phyloP scores from a whole-genome alignment of 1,139 yeast species.

The Lodderomyces theae region DNA sequence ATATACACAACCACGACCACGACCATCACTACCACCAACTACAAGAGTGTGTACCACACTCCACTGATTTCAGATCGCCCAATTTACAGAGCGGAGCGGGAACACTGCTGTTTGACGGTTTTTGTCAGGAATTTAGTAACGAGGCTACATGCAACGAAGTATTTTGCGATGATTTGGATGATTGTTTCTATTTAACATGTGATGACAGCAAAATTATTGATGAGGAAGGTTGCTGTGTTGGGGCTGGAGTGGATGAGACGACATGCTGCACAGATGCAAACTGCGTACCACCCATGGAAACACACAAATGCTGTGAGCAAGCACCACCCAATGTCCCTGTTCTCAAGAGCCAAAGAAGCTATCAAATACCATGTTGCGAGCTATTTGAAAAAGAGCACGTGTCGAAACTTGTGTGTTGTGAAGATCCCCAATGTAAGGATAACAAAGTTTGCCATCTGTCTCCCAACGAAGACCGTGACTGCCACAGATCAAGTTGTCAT shows the following conservation, averaged over 20 bases:
- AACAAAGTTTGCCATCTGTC: conserved; percentile 6
- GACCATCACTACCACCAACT: conserved; percentile 15
- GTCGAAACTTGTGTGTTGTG: conserved; percentile 15
- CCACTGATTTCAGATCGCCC: background rate
- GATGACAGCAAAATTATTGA: conserved; percentile 14
- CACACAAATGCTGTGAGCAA: conserved; percentile 17
- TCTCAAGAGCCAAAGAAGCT: conserved; percentile 1
- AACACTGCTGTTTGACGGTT: background rate
- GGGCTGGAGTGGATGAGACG: conserved; percentile 10
- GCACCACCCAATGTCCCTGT: conserved; percentile 7
- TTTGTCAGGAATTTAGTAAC: conserved; percentile 3
- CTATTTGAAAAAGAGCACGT: background rate
- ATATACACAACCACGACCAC: conserved; percentile 55
- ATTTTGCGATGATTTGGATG: conserved; percentile 45
- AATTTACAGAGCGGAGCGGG: background rate
- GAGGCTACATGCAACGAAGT: conserved; percentile 33
- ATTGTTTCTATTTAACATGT: conserved; percentile 41
- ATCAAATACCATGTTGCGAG: background rate
- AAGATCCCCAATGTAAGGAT: conserved; percentile 14
- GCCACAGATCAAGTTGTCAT: conserved; percentile 15
- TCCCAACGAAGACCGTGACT: background rate
- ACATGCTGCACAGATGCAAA: conserved; percentile 19
- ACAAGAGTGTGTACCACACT: background rate
- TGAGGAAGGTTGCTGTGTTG: background rate
- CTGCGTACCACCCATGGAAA: conserved; percentile 5